These are phyloP conservation scores for Jimgerdemannia lactiflua DNA, from an alignment of 192 early-diverging fungal species.

Conservation along the genomic window DNA sequence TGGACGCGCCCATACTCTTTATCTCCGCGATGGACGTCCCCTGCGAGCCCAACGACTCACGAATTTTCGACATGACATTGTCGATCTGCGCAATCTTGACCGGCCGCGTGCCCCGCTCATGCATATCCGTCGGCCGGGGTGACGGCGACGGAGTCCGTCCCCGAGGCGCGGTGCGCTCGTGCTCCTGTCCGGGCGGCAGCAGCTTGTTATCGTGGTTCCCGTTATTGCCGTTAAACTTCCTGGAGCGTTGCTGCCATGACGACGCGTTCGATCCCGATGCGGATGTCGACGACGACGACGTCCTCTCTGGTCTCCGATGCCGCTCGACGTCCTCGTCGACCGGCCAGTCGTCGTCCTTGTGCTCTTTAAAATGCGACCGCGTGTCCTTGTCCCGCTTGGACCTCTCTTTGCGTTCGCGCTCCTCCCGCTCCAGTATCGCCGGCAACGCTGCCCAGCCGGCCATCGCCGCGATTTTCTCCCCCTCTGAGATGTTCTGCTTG, in stretches of 20 bases:
- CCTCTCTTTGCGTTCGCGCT: not conserved
- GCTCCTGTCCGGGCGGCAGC: not conserved
- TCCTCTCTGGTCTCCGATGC: not conserved
- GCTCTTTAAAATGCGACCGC: not conserved
- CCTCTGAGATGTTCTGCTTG: not conserved
- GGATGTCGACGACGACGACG: not conserved
- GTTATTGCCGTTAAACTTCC: not conserved
- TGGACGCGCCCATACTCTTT: not conserved
- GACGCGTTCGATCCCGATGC: not conserved
- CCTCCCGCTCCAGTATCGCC: not conserved
- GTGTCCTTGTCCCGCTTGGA: not conserved
- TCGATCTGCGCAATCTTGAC: slow-evolving; percentile 13
- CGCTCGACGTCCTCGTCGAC: not conserved
- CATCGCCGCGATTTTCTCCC: not conserved
- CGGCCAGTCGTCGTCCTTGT: not conserved
- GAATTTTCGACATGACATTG: slow-evolving; percentile 17
- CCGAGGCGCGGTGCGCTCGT: not conserved
- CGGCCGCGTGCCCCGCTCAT: not conserved
- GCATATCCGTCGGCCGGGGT: not conserved
- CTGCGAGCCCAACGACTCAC: slow-evolving; percentile 9
- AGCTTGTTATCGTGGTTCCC: not conserved
- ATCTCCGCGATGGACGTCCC: not conserved
- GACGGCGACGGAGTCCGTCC: not conserved
- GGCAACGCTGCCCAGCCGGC: not conserved
- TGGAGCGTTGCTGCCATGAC: not conserved